Evolutionary conservation across 768 basidiomycete species (phyloP), one percentile per base, ranked within the genome.

Genomic region (Amanita pseudoporphyria): DNA sequence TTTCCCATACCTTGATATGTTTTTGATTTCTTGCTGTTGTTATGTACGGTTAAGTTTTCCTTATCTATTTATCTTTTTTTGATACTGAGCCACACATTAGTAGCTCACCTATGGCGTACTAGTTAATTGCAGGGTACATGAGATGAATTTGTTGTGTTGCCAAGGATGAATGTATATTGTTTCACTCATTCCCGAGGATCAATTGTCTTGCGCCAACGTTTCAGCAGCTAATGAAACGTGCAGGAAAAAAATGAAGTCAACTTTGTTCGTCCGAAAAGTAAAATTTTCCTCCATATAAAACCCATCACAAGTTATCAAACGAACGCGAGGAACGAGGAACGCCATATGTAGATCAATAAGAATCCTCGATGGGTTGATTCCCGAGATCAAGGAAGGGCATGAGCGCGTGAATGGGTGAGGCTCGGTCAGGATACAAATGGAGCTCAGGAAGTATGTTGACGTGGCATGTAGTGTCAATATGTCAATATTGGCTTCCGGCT

Each of bases 1-100:
- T 53, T 40, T 55, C 49, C 31, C 50, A 42, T 33, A 41, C 40
- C 28, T 52, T 47, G 53, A 56, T 54, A 49, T 57, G 41, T 42
- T 49, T 60, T 53, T 46, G 35, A 46, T 42, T 43, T 54, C 40
- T 48, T 45, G 43, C 52, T 57, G 49, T 58, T 57, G 49, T 56
- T 57, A 22, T 41, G 16, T 50, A 59, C 60, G 58, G 62, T 43
- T 60, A 44, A 35, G 43, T 31, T 50, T 43, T 49, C 37, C 51
- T 54, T 45, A 22, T 41, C 45, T 26, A 44, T 7, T 31, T 39
- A 13, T 7, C 13, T 32, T 32, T 30, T 19, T 37, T 32, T 47
- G 32, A 37, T 24, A 47, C 9, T 33, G 32, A 24, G 9, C 18
- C 21, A 19, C 24, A 28, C 21, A 36, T 47, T 18, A n/a, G 16